Evolutionary conservation across 177 flowering plant genomes (phyloP).

Genomic region (Telopea speciosissima): DNA sequence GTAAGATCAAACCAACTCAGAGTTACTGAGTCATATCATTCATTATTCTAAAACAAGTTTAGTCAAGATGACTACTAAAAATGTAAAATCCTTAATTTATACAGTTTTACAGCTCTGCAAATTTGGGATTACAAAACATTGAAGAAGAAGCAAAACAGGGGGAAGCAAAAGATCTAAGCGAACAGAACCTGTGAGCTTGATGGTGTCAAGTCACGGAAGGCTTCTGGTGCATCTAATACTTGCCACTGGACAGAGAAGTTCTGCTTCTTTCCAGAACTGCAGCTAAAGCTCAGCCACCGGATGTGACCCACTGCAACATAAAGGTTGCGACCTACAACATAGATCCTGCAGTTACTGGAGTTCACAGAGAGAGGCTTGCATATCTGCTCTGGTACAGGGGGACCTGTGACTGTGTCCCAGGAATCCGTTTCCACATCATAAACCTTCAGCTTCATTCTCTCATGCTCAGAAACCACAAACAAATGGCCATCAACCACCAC

Average conservation of each 20-base stretch:
- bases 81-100: constrained; percentile 4
- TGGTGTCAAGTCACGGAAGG: constrained; percentile 55
- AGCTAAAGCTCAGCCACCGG: constrained; percentile 13
- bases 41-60: constrained; percentile 4
- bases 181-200: constrained; percentile 73
- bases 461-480: constrained; percentile 56
- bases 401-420: constrained; percentile 48
- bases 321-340: constrained; percentile 48
- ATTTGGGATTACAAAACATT: constrained; percentile 20
- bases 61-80: constrained; percentile 10
- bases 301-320: constrained; percentile 63
- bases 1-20: not conserved
- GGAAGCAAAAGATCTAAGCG: constrained; percentile 33
- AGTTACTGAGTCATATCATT: not conserved
- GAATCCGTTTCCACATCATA: constrained; percentile 34
- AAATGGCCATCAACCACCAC: constrained; percentile 40
- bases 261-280: constrained; percentile 24
- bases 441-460: constrained; percentile 51
- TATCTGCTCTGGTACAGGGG: constrained; percentile 49
- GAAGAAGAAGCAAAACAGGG: constrained; percentile 7
- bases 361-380: constrained; percentile 51
- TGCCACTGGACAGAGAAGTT: constrained; percentile 55
- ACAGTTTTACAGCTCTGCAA: not conserved
- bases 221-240: constrained; percentile 54
- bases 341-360: constrained; percentile 32